Percentiles rank a stretch among this genome's conserved stretches.
These are phyloP conservation scores for Chlamydomonas applanata DNA, from an alignment of 139 green algal species.

Conservation along the genomic window DNA sequence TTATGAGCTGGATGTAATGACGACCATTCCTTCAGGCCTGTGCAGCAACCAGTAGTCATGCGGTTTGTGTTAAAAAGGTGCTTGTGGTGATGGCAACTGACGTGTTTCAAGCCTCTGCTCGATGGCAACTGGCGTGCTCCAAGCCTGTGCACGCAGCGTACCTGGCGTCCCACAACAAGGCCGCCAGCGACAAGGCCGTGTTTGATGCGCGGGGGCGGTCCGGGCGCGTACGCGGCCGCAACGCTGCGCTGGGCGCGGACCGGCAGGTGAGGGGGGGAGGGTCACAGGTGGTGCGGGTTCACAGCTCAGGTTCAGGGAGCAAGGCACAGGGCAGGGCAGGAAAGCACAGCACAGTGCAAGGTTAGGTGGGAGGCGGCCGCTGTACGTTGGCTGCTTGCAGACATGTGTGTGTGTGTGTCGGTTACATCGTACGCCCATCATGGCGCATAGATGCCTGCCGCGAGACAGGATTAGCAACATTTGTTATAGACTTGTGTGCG, in stretches of 20 bases:
- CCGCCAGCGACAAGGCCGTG: slow-evolving; percentile 1
- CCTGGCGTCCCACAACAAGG: slow-evolving; percentile 17
- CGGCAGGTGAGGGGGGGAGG: background rate
- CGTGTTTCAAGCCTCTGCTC: background rate
- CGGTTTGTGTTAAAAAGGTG: background rate
- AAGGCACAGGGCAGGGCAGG: too few relatives aligned
- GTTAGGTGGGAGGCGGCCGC: too few relatives aligned
- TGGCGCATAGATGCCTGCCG: too few relatives aligned
- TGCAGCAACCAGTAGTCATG: background rate
- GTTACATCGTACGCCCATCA: too few relatives aligned
- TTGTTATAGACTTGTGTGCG: too few relatives aligned
- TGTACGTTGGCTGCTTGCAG: too few relatives aligned
- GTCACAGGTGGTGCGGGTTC: too few relatives aligned
- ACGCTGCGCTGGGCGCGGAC: background rate
- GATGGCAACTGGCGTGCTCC: background rate
- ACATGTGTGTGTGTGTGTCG: too few relatives aligned
- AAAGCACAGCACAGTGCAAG: too few relatives aligned
- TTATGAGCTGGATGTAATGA: background rate
- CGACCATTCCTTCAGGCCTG: background rate
- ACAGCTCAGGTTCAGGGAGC: too few relatives aligned
- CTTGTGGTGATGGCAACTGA: background rate
- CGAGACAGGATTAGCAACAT: too few relatives aligned
- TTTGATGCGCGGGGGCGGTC: slow-evolving; percentile 6
- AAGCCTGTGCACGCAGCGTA: slow-evolving; percentile 12
- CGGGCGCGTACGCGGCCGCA: background rate